phyloP scores from a whole-genome alignment of 2,329 filamentous ascomycete genomes.

The Epichloe typhina region DNA sequence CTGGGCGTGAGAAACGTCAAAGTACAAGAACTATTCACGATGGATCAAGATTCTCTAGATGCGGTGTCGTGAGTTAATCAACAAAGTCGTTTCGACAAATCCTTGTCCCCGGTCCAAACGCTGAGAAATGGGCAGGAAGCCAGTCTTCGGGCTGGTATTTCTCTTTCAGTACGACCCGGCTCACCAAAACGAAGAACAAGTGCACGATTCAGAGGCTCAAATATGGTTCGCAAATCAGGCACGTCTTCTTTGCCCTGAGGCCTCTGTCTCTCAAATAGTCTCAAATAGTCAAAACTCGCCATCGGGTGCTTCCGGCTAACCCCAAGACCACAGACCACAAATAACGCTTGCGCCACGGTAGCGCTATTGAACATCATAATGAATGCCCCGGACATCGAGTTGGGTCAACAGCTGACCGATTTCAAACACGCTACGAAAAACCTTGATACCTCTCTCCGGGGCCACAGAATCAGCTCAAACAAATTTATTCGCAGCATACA shows the following conservation, averaged over 20 bases:
- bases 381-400: conserved; percentile 54
- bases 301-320: neutral
- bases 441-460: conserved; percentile 60
- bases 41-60: conserved; percentile 54
- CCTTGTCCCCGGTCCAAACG: too few species aligned
- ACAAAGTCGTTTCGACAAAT: neutral
- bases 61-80: conserved; percentile 41
- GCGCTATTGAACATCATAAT: conserved; percentile 88
- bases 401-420: conserved; percentile 55
- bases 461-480: conserved; percentile 61
- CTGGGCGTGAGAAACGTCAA: conserved; percentile 63
- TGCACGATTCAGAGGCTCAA: conserved; percentile 28
- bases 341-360: conserved; percentile 84
- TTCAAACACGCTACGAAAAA: conserved; percentile 62
- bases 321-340: conserved; percentile 43
- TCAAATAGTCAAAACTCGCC: neutral
- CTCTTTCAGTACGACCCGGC: conserved; percentile 59
- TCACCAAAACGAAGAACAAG: conserved; percentile 37
- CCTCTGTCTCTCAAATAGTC: neutral
- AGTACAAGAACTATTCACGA: conserved; percentile 60
- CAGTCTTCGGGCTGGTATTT: conserved; percentile 78
- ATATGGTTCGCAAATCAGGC: conserved; percentile 95
- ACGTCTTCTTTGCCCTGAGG: conserved; percentile 8
- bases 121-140: conserved; percentile 36
- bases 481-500: conserved; percentile 68